Percentiles rank a stretch among this genome's conserved stretches.
phyloP scores from a whole-genome alignment of 2,329 filamentous ascomycete genomes.

The Sporothrix pallida region DNA sequence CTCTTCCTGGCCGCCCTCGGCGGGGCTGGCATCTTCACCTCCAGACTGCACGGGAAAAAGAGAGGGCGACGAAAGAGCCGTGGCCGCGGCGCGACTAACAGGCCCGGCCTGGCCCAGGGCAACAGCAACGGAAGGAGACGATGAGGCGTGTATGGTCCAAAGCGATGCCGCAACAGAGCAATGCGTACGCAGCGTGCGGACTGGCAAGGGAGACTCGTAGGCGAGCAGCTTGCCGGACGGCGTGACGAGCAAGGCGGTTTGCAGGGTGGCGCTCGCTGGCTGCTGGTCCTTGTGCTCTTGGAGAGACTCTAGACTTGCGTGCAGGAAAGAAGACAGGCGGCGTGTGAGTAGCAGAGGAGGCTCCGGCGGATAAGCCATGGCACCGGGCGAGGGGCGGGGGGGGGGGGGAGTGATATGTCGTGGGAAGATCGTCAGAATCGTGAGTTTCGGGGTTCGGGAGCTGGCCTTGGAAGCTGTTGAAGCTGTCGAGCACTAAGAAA shows the following conservation, averaged over 20 bases:
- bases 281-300: conserved; percentile 30
- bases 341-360: conserved; percentile 69
- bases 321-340: conserved; percentile 66
- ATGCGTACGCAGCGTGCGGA: conserved; percentile 64
- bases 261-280: conserved; percentile 51
- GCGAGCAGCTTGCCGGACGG: conserved; percentile 67
- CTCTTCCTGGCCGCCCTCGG: conserved; percentile 41
- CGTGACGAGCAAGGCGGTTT: conserved; percentile 65
- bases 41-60: background rate
- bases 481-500: background rate
- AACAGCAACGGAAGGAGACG: conserved; percentile 46
- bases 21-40: conserved; percentile 17
- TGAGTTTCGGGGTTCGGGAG: too few relatives aligned
- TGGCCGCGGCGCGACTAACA: conserved; percentile 20
- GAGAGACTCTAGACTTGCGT: conserved; percentile 54
- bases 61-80: conserved; percentile 1
- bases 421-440: background rate
- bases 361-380: conserved; percentile 49
- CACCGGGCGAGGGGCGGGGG: conserved; percentile 35
- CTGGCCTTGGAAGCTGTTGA: too few relatives aligned
- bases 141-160: conserved; percentile 62
- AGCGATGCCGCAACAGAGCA: conserved; percentile 68
- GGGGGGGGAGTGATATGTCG: background rate
- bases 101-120: conserved; percentile 37
- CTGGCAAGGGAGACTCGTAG: conserved; percentile 62